A percentile compares a stretch with the other conserved stretches of the same genome.
Evolutionary conservation across 2,329 filamentous ascomycete species (phyloP).

Genomic region (Incumbomyces lentus): DNA sequence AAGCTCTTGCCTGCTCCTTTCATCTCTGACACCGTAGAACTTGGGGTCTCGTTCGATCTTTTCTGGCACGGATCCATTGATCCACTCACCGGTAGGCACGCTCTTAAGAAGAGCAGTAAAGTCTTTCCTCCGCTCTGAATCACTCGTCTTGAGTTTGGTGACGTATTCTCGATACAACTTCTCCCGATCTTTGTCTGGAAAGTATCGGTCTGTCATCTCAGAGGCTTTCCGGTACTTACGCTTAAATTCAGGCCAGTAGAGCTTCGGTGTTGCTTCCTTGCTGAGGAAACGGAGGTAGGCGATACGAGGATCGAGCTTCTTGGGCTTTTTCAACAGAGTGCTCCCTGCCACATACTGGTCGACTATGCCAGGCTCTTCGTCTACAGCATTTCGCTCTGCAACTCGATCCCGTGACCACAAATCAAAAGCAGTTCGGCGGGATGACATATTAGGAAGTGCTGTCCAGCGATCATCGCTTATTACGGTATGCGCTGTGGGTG

Average conservation of each 20-base stretch:
- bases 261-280: constrained; percentile 71
- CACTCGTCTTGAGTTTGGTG: constrained; percentile 35
- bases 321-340: constrained; percentile 37
- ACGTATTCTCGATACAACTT: constrained; percentile 40
- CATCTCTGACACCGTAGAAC: constrained; percentile 15
- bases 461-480: constrained; percentile 83
- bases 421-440: constrained; percentile 71
- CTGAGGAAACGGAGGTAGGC: constrained; percentile 74
- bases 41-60: constrained; percentile 11
- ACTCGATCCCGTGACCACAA: constrained; percentile 75
- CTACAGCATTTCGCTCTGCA: constrained; percentile 53
- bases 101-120: constrained; percentile 33
- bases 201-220: constrained; percentile 49
- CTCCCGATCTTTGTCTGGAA: constrained; percentile 40
- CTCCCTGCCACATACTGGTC: neutral
- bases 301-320: constrained; percentile 72
- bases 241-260: constrained; percentile 97
- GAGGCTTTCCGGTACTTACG: constrained; percentile 76
- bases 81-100: constrained; percentile 6
- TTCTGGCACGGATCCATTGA: constrained; percentile 6
- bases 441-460: constrained; percentile 67
- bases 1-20: constrained; percentile 15
- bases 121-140: constrained; percentile 37
- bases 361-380: neutral
- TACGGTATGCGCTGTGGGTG: constrained; percentile 38